Conservation (phyloP, 2,329 filamentous ascomycete species). For the Trichoderma sp. region DNA sequence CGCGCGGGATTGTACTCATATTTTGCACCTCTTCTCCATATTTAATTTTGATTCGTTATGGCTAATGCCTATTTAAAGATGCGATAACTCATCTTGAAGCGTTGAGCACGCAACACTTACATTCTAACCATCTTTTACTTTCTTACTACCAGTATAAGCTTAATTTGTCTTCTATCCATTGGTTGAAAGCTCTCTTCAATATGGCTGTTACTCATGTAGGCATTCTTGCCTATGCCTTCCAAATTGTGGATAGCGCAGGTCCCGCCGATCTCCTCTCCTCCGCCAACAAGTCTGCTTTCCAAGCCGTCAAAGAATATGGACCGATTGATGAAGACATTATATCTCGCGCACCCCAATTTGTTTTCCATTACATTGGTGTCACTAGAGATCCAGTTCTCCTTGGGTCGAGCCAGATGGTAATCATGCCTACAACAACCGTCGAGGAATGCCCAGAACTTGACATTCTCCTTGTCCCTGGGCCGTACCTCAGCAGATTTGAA, state of each 20-base stretch:
- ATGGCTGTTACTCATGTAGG: slow-evolving; percentile 33
- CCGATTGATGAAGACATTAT: background rate
- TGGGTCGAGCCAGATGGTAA: slow-evolving; percentile 9
- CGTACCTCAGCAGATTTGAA: slow-evolving; percentile 30
- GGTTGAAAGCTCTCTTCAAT: background rate
- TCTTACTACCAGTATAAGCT: background rate
- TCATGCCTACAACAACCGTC: slow-evolving; percentile 35
- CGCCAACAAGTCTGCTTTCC: slow-evolving; percentile 26
- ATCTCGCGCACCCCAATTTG: background rate
- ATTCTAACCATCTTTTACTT: background rate
- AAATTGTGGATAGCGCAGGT: slow-evolving; percentile 37
- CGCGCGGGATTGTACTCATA: background rate
- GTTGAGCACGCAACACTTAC: background rate
- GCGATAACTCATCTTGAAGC: background rate
- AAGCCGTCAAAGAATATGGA: slow-evolving; percentile 7
- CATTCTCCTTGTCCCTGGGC: slow-evolving; percentile 39
- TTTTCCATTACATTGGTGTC: slow-evolving; percentile 39
- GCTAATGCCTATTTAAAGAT: background rate
- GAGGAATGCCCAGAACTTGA: slow-evolving; percentile 42
- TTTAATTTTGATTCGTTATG: background rate
- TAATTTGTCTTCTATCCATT: background rate
- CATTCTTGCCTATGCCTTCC: slow-evolving; percentile 34
- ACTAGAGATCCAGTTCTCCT: slow-evolving; percentile 32
- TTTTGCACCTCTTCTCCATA: background rate
- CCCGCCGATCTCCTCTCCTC: slow-evolving; percentile 36